Conservation (phyloP, 2,329 filamentous ascomycete genomes). For the Hypoxylon sp. region DNA sequence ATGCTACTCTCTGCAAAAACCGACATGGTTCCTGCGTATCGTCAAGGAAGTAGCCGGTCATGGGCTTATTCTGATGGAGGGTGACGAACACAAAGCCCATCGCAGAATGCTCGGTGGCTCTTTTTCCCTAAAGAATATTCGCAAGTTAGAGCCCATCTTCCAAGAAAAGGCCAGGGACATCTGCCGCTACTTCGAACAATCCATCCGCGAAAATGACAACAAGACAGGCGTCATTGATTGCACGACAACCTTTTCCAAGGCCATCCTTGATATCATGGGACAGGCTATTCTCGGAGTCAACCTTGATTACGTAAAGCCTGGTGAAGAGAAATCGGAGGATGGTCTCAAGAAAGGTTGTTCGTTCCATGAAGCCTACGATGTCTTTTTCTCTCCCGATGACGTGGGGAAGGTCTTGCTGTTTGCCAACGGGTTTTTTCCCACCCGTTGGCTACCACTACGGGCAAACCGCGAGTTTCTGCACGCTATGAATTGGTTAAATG, state of each 20-base stretch:
- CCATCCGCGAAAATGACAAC: slow-evolving; percentile 17
- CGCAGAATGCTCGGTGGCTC: slow-evolving; percentile 29
- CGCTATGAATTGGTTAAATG: slow-evolving; percentile 29
- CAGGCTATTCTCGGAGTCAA: slow-evolving; percentile 26
- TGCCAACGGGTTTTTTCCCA: slow-evolving; percentile 29
- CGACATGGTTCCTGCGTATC: slow-evolving; percentile 25
- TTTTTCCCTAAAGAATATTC: slow-evolving; percentile 31
- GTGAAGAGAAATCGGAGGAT: background rate
- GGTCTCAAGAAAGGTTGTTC: slow-evolving; percentile 1
- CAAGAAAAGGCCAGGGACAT: slow-evolving; percentile 24
- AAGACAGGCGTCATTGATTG: slow-evolving; percentile 25
- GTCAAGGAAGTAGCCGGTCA: slow-evolving; percentile 31
- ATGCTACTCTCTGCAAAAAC: slow-evolving; percentile 32
- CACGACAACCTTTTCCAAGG: slow-evolving; percentile 31
- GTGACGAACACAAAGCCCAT: slow-evolving; percentile 32
- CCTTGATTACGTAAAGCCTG: slow-evolving; percentile 26
- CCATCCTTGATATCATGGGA: slow-evolving; percentile 38
- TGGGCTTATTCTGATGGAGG: slow-evolving; percentile 36
- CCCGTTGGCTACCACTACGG: slow-evolving; percentile 33
- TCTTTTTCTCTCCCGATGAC: slow-evolving; percentile 27
- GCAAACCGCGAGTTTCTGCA: slow-evolving; percentile 29
- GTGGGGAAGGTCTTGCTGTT: slow-evolving; percentile 30
- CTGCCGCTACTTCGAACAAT: slow-evolving; percentile 16
- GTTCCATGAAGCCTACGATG: slow-evolving; percentile 36
- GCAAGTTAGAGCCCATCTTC: slow-evolving; percentile 24